Evolutionary conservation across 2,329 filamentous ascomycete species (phyloP).

Genomic region (Colletotrichum eleusines): DNA sequence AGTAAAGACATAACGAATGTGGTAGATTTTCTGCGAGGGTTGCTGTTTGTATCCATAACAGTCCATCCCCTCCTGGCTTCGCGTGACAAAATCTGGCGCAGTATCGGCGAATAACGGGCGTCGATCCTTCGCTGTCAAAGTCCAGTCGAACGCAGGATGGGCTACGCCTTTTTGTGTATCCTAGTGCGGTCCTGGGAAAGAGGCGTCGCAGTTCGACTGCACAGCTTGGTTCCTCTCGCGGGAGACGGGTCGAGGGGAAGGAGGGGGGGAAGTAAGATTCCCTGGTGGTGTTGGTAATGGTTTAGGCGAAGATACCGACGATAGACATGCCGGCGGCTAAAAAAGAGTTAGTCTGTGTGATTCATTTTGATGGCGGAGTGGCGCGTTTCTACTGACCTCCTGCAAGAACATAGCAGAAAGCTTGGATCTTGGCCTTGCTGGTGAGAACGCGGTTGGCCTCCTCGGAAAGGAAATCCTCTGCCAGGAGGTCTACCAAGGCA

Average conservation of each 20-base stretch:
- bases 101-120: conserved; percentile 22
- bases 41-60: conserved; percentile 13
- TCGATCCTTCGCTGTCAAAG: conserved; percentile 34
- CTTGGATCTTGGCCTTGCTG: conserved; percentile 64
- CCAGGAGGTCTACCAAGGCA: conserved; percentile 72
- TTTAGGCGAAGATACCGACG: conserved; percentile 60
- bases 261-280: neutral
- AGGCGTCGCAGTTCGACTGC: neutral
- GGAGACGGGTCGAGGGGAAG: neutral
- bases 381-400: conserved; percentile 57
- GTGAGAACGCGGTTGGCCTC: conserved; percentile 63
- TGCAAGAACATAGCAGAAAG: conserved; percentile 63
- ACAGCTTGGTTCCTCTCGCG: conserved; percentile 9
- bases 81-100: conserved; percentile 31
- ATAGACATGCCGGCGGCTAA: conserved; percentile 60
- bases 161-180: neutral
- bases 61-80: conserved; percentile 11
- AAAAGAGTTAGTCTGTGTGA: neutral
- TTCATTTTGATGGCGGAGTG: neutral
- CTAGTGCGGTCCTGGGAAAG: neutral
- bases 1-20: conserved; percentile 36
- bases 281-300: conserved; percentile 5
- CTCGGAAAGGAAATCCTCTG: conserved; percentile 74
- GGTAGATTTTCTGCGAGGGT: conserved; percentile 37
- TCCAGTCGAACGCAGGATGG: conserved; percentile 10